Conservation (phyloP, 345 rosid genomes). For the Mercurialis annua region DNA sequence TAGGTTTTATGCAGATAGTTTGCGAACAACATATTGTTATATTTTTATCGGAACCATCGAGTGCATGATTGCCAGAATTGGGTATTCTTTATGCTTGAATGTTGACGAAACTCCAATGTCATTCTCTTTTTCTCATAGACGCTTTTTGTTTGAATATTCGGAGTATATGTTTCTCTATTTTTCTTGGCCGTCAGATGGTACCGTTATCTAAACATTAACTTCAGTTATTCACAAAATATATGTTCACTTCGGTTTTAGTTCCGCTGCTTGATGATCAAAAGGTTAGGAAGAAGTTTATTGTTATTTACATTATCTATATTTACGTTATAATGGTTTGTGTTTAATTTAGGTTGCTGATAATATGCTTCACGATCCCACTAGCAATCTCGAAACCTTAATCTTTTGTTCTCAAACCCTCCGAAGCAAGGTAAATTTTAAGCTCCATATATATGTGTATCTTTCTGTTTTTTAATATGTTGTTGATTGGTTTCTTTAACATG, state of each 20-base stretch:
- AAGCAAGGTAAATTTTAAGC: conserved; percentile 82
- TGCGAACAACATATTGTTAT: too few species aligned
- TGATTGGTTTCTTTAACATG: background rate
- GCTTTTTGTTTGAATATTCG: background rate
- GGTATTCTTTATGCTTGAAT: too few species aligned
- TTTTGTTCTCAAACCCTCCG: conserved; percentile 99
- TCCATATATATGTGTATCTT: conserved; percentile 1
- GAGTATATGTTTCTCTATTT: background rate
- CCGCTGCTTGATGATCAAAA: background rate
- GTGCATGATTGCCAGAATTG: too few species aligned
- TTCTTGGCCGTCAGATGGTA: background rate
- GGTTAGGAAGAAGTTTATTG: background rate
- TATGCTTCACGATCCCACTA: conserved; percentile 91
- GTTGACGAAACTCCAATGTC: too few species aligned
- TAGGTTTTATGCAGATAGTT: too few species aligned
- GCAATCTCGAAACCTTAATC: conserved; percentile 94
- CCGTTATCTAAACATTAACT: background rate
- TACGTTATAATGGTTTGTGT: conserved; percentile 6
- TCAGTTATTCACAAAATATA: background rate
- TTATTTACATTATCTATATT: background rate
- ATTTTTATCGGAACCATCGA: too few species aligned
- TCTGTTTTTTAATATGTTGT: background rate
- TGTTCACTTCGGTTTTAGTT: too few species aligned
- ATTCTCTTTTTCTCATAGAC: too few species aligned
- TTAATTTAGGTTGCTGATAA: conserved; percentile 87